Base-by-base conservation (phyloP, 495 filamentous ascomycete species). In the Penicillium herquei region DNA sequence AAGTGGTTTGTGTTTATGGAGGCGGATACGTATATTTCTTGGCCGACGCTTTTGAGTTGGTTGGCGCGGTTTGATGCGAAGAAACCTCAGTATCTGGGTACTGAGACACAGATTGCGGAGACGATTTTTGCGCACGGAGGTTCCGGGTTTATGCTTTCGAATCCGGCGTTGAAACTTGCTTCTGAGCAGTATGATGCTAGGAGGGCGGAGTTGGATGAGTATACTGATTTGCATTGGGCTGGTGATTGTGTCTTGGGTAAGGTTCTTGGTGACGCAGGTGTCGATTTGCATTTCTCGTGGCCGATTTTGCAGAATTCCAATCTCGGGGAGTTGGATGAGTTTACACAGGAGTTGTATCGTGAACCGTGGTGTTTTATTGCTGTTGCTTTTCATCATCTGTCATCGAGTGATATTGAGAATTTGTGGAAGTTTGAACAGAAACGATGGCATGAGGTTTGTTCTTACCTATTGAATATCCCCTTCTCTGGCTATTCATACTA, bases 1-100 rank as follows among this genome's bases (percentile, higher is more conserved):
- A 80, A 86, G 54, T 89, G 84, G 83, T 89, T 84, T 61, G 62
- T 88, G 44, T 87, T 88, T 62, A 81, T 88, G 67, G 86, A 88
- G 50, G 84, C 84, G 7, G 86, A 88, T 66, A 86, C 85, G 5
- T 86, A 85, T 59, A 70, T 86, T 47, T 76, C 85, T 9, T 88
- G 84, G 84, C 68, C 78, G 18, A 88, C 81, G 42, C 58, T 87
- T 41, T 67, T 84, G 32, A 65, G 70, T 26, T 88, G 84, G 84
- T 66, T 87, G 33, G 63, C 65, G 34, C 64, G 66, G 37, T 72
- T 86, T 55, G 75, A 85, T 49, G 65, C 78, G 14, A 66, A 55
- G 0, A 70, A 82, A 54, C 77, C 76, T 31, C 67, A 71, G 49
- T 89, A 87, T 60, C 63, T 86, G 33, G 86, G 87, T 18, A 84